Percentiles rank a stretch among this genome's conserved stretches.
phyloP scores from a whole-genome alignment of 2,329 filamentous ascomycete genomes.

The Cladophialophora carrionii region DNA sequence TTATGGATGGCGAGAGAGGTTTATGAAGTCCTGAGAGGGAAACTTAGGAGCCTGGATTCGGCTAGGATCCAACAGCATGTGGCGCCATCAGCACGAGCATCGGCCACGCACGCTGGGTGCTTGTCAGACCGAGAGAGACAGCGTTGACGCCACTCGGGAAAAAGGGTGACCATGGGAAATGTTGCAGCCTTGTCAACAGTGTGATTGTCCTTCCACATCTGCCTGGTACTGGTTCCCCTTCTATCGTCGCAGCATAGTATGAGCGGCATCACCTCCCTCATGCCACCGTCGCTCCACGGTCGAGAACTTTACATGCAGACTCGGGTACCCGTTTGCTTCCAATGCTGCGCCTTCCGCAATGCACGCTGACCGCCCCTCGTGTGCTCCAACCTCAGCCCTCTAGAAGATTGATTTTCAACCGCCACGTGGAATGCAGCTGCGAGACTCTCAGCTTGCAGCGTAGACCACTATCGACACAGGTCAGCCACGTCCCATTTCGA shows the following conservation, averaged over 20 bases:
- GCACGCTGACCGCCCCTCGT: conserved; percentile 13
- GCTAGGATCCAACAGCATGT: not conserved
- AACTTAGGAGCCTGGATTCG: conserved; percentile 14
- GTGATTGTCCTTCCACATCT: not conserved
- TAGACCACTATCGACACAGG: conserved; percentile 30
- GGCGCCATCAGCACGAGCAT: conserved; percentile 15
- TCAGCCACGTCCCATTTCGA: conserved; percentile 14
- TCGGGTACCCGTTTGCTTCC: not conserved
- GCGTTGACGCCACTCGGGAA: conserved; percentile 14
- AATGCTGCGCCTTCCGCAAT: conserved; percentile 21
- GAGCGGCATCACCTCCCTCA: not conserved
- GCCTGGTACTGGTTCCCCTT: not conserved
- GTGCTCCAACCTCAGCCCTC: conserved; percentile 6
- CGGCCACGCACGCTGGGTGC: conserved; percentile 13
- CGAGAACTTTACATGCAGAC: not conserved
- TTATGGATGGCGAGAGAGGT: not conserved
- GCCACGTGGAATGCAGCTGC: not conserved
- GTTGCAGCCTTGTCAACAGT: conserved; percentile 16
- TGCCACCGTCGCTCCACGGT: not conserved
- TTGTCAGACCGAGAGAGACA: not conserved
- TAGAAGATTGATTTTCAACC: not conserved
- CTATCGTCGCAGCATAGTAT: conserved; percentile 2
- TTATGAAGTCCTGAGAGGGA: not conserved
- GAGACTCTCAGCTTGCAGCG: conserved; percentile 25
- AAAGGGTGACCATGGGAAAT: conserved; percentile 1